phyloP scores from a whole-genome alignment of 495 filamentous ascomycete species.

The Penicillium tannophilum region DNA sequence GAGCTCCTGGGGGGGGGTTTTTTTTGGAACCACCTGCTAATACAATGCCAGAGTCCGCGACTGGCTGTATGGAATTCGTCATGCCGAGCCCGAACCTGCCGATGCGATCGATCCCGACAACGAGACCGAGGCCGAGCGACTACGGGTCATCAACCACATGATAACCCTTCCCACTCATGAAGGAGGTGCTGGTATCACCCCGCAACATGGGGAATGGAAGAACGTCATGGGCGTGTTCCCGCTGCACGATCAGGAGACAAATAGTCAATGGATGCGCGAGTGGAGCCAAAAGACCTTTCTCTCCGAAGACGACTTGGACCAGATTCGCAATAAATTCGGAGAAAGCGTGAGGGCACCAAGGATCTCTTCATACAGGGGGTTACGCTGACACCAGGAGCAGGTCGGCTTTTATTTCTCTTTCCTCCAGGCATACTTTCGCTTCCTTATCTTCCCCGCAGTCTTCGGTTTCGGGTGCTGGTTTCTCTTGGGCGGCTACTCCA shows the following conservation, averaged over 20 bases:
- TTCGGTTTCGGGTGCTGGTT: slow-evolving; percentile 84
- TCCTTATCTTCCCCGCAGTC: slow-evolving; percentile 79
- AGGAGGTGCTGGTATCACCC: slow-evolving; percentile 88
- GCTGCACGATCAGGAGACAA: slow-evolving; percentile 84
- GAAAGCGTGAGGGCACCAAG: slow-evolving; percentile 63
- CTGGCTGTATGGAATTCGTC: slow-evolving; percentile 90
- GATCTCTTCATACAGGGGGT: not conserved
- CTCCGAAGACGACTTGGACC: slow-evolving; percentile 72
- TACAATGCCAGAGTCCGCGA: slow-evolving; percentile 71
- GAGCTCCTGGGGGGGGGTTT: not conserved
- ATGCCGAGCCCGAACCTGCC: slow-evolving; percentile 66
- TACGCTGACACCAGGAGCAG: slow-evolving; percentile 28
- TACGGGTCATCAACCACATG: slow-evolving; percentile 81
- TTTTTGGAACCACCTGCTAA: not conserved
- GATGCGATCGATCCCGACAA: slow-evolving; percentile 74
- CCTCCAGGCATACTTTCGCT: slow-evolving; percentile 87
- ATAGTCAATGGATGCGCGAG: slow-evolving; percentile 85
- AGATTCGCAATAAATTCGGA: slow-evolving; percentile 86
- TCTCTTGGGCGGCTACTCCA: slow-evolving; percentile 80
- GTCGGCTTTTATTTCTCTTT: slow-evolving; percentile 97
- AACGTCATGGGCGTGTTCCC: slow-evolving; percentile 83
- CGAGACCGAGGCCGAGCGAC: slow-evolving; percentile 85
- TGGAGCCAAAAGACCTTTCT: slow-evolving; percentile 85
- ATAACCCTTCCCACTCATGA: slow-evolving; percentile 80
- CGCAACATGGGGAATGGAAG: slow-evolving; percentile 80